Evolutionary conservation across 2,329 filamentous ascomycete species (phyloP).

Genomic region (Westerdykella sp.): DNA sequence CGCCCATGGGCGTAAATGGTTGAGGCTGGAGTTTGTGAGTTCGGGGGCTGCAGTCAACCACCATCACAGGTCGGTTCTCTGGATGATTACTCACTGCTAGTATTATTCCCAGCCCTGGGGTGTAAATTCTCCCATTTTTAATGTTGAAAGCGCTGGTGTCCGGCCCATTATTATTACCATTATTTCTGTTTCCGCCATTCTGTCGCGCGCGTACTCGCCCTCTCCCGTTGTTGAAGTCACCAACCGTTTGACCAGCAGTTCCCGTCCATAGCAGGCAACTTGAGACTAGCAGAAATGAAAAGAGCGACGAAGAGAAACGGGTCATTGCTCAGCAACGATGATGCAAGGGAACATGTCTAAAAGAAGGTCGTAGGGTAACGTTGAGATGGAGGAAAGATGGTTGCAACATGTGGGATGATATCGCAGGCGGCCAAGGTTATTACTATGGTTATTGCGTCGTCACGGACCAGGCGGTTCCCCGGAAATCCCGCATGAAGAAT

Average conservation of each 20-base stretch:
- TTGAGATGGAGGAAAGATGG: not conserved
- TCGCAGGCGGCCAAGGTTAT: no score
- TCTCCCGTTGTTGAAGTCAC: slow-evolving; percentile 10
- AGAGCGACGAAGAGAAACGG: slow-evolving; percentile 11
- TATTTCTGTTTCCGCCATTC: slow-evolving; percentile 7
- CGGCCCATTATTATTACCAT: slow-evolving; percentile 12
- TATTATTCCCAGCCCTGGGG: slow-evolving; percentile 61
- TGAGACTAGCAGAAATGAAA: slow-evolving; percentile 10
- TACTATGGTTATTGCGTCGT: no score
- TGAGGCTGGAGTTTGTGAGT: slow-evolving; percentile 23
- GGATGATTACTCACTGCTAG: slow-evolving; percentile 44
- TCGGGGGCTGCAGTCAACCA: not conserved
- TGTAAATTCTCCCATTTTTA: slow-evolving; percentile 61
- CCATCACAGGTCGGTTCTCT: not conserved
- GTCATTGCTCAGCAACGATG: slow-evolving; percentile 28
- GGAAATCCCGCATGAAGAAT: no score
- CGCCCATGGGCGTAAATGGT: slow-evolving; percentile 35
- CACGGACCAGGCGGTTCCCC: no score
- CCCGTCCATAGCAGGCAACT: slow-evolving; percentile 11
- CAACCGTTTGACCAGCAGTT: slow-evolving; percentile 25
- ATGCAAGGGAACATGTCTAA: slow-evolving; percentile 6
- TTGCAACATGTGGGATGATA: no score
- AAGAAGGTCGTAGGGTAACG: not conserved
- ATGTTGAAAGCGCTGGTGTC: slow-evolving; percentile 47
- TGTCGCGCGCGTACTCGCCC: slow-evolving; percentile 11